Evolutionary conservation across 2,329 filamentous ascomycete species (phyloP).

Genomic region (Purpureocillium lavendulum): DNA sequence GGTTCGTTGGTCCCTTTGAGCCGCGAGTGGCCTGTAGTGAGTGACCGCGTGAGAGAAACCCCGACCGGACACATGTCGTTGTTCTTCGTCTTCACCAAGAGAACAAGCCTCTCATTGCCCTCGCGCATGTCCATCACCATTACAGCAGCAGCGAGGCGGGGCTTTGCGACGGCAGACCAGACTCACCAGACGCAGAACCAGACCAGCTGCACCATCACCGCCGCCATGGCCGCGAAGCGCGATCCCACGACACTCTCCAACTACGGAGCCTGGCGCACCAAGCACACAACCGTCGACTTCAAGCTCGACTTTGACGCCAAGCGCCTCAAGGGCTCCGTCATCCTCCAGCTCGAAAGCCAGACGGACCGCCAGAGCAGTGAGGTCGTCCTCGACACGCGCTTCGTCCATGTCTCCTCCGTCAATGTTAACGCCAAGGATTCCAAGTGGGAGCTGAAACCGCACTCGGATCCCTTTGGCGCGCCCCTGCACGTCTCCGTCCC

Average conservation of each 20-base stretch:
- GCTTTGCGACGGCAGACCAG: conserved; percentile 20
- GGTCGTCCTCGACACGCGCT: conserved; percentile 83
- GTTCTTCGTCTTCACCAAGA: conserved; percentile 8
- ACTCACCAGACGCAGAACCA: too few species aligned
- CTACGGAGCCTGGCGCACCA: conserved; percentile 79
- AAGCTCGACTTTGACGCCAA: conserved; percentile 77
- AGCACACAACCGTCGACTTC: conserved; percentile 74
- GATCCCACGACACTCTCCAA: conserved; percentile 91
- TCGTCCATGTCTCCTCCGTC: conserved; percentile 65
- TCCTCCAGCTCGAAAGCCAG: conserved; percentile 67
- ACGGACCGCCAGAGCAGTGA: conserved; percentile 65
- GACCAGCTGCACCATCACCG: too few species aligned
- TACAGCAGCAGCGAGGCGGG: neutral
- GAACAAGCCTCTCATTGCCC: conserved; percentile 6
- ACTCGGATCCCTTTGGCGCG: conserved; percentile 65
- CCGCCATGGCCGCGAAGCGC: conserved; percentile 26
- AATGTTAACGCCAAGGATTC: conserved; percentile 55
- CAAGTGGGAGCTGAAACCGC: conserved; percentile 62
- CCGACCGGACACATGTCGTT: conserved; percentile 12
- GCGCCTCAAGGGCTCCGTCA: conserved; percentile 67
- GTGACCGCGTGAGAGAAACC: too few species aligned
- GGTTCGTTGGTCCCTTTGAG: neutral
- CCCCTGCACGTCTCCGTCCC: conserved; percentile 60
- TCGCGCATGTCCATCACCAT: conserved; percentile 2
- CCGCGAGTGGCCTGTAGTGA: neutral